Percentiles rank a stretch among this genome's conserved stretches.
Conservation (phyloP, 257 asterid species). For the Solanum sitiens region DNA sequence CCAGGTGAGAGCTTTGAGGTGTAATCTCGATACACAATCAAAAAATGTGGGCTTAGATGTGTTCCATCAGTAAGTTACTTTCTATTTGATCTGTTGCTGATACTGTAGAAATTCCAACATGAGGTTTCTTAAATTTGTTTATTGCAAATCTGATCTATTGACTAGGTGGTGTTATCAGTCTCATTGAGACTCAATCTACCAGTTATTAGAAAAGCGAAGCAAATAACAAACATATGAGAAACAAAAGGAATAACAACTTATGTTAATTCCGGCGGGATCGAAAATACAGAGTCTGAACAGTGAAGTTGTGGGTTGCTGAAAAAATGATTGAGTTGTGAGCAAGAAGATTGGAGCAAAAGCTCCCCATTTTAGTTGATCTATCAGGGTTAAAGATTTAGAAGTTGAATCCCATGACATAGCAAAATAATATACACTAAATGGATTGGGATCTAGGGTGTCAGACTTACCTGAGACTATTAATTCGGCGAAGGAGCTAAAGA, state of each 20-base stretch:
- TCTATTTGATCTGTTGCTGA: not conserved
- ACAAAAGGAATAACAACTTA: too few species aligned
- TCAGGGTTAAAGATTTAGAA: not conserved
- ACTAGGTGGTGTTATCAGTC: not conserved
- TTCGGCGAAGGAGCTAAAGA: not conserved
- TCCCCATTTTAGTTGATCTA: not conserved
- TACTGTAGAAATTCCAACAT: not conserved
- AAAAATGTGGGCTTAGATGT: not conserved
- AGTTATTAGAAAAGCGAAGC: not conserved
- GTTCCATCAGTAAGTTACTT: not conserved
- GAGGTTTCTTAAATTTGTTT: not conserved
- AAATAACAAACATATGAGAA: not conserved
- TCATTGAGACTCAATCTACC: not conserved
- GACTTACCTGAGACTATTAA: not conserved
- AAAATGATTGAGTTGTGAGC: not conserved
- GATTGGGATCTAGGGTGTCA: not conserved
- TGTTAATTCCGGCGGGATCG: not conserved
- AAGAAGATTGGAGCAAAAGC: not conserved
- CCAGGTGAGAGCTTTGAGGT: not conserved
- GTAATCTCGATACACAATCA: too few species aligned
- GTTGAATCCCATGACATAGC: not conserved
- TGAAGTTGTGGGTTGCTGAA: not conserved
- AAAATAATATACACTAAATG: too few species aligned
- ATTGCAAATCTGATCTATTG: too few species aligned
- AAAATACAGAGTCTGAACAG: not conserved